These are phyloP conservation scores for Trichocomaceae sp. DNA, from an alignment of 2,329 filamentous ascomycete species.

Conservation along the genomic window DNA sequence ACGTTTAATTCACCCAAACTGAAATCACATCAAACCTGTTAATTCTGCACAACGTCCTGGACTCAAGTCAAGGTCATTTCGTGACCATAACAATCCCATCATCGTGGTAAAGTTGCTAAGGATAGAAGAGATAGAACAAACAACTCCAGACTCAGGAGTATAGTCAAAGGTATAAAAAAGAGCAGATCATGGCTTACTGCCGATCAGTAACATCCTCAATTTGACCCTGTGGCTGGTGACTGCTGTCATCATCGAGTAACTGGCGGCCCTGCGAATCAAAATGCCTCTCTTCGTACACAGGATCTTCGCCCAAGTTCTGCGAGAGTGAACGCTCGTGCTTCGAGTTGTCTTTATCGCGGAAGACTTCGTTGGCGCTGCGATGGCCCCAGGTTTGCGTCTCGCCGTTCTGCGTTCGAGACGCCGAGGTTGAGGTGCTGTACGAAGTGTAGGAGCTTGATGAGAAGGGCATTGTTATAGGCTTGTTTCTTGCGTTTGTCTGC, in stretches of 20 bases:
- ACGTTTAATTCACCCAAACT: too few relatives aligned
- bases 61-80: too few relatives aligned
- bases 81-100: too few relatives aligned
- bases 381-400: conserved; percentile 10
- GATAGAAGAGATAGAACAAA: background rate
- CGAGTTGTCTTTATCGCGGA: conserved; percentile 9
- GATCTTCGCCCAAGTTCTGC: conserved; percentile 9
- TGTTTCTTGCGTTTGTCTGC: background rate
- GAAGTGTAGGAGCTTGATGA: conserved; percentile 8
- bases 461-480: conserved; percentile 5
- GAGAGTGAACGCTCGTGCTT: conserved; percentile 5
- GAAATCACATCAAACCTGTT: too few relatives aligned
- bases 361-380: conserved; percentile 6
- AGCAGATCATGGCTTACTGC: background rate
- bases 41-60: too few relatives aligned
- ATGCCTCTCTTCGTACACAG: conserved; percentile 12
- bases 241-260: background rate
- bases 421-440: background rate
- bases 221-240: background rate
- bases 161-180: too few relatives aligned
- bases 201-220: conserved; percentile 11
- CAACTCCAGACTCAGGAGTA: too few relatives aligned
- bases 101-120: background rate
- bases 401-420: conserved; percentile 7
- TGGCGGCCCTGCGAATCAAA: conserved; percentile 9